These are phyloP conservation scores for Macrophomina tecta DNA, from an alignment of 2,329 filamentous ascomycete genomes.

Conservation along the genomic window DNA sequence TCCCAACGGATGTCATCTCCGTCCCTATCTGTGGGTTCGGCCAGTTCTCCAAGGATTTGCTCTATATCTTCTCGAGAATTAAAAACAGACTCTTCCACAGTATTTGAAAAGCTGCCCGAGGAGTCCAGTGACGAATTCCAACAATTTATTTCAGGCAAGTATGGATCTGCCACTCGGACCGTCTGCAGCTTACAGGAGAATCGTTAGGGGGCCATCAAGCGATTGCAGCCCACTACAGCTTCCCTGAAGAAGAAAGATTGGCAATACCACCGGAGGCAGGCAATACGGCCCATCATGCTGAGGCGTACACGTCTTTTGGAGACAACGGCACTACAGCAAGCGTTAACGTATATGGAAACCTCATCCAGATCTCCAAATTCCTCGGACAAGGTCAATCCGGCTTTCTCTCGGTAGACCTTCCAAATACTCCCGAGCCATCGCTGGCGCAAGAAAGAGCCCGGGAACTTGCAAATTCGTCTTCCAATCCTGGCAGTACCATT, in stretches of 20 bases:
- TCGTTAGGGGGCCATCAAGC: no score
- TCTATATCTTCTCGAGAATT: neutral
- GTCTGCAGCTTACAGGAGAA: no score
- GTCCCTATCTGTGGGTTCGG: neutral
- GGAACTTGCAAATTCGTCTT: neutral
- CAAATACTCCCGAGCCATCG: neutral
- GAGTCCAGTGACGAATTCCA: neutral
- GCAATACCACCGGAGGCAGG: neutral
- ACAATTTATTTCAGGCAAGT: neutral
- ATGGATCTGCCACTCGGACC: no score
- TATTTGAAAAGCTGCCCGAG: neutral
- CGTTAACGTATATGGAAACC: constrained; percentile 10
- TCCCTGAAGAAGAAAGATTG: neutral
- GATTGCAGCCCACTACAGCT: neutral
- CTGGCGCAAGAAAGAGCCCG: neutral
- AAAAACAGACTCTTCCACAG: neutral
- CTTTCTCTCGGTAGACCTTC: constrained; percentile 8
- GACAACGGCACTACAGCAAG: constrained; percentile 8
- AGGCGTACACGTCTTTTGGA: constrained; percentile 15
- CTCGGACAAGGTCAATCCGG: neutral
- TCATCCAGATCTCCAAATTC: constrained; percentile 19
- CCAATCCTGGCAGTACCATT: neutral
- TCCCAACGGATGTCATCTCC: neutral
- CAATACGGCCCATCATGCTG: neutral
- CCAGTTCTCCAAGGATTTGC: neutral